These are phyloP conservation scores for Halophytophthora batemanensis DNA, from an alignment of 352 stramenopile genomes.

Conservation along the genomic window DNA sequence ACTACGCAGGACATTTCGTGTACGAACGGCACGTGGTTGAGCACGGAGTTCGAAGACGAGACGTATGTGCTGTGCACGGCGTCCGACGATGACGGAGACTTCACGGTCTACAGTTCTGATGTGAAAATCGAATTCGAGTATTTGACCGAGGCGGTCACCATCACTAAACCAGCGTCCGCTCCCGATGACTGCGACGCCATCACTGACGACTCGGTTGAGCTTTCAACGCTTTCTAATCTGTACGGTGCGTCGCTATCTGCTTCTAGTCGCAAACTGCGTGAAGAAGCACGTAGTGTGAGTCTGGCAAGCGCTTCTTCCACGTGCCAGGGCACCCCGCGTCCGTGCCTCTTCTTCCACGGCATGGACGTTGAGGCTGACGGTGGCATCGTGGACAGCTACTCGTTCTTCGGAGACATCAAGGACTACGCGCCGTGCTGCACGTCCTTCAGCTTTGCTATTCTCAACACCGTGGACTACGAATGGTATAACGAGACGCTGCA, in stretches of 20 bases:
- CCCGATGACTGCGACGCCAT: conserved; percentile 22
- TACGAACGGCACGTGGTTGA: conserved; percentile 32
- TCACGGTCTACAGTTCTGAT: conserved; percentile 44
- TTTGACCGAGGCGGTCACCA: conserved; percentile 19
- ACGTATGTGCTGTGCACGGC: conserved; percentile 45
- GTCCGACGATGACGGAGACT: conserved; percentile 18
- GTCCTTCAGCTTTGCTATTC: conserved; percentile 34
- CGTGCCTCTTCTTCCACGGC: conserved; percentile 55
- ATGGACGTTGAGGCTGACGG: conserved; percentile 33
- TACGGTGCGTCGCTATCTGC: conserved; percentile 16
- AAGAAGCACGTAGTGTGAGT: conserved; percentile 14
- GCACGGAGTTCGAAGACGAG: conserved; percentile 37
- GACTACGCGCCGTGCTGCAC: conserved; percentile 51
- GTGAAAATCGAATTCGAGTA: conserved; percentile 32
- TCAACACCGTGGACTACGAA: conserved; percentile 46
- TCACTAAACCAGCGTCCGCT: conserved; percentile 23
- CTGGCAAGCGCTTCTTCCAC: conserved; percentile 29
- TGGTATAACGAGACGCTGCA: conserved; percentile 49
- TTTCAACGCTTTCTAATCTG: conserved; percentile 22
- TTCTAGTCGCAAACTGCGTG: conserved; percentile 14
- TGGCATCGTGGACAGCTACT: conserved; percentile 26
- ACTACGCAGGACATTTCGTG: conserved; percentile 45
- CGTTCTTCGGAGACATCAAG: conserved; percentile 46
- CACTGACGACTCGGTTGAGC: conserved; percentile 10
- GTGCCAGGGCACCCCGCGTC: conserved; percentile 32